phyloP scores from a whole-genome alignment of 345 rosid species.

The Euphorbia pulcherrima region DNA sequence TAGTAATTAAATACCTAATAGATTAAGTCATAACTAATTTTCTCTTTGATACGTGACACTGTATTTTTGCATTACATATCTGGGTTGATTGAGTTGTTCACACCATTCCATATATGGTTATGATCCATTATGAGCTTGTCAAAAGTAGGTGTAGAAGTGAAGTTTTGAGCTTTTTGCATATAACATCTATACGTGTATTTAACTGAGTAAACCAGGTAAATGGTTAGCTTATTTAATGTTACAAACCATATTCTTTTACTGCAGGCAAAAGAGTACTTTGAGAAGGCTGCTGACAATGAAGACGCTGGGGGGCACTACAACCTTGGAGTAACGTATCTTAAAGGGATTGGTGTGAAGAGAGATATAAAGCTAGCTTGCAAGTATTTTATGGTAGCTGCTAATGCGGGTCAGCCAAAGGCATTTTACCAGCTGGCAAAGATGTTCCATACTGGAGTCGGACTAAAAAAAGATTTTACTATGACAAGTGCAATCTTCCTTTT shows the following conservation, averaged over 20 bases:
- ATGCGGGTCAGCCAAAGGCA: constrained; percentile 94
- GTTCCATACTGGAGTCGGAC: constrained; percentile 96
- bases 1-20: too few species aligned
- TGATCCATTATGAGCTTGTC: background rate
- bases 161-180: background rate
- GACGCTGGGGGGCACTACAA: constrained; percentile 92
- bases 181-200: background rate
- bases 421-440: constrained; percentile 95
- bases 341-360: constrained; percentile 83
- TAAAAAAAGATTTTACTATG: constrained; percentile 69
- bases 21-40: too few species aligned
- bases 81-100: background rate
- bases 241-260: constrained; percentile 13
- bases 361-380: constrained; percentile 77
- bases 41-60: background rate
- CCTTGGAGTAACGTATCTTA: constrained; percentile 87
- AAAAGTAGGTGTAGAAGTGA: background rate
- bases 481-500: constrained; percentile 35
- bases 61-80: background rate
- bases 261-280: constrained; percentile 94
- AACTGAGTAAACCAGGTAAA: background rate
- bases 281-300: constrained; percentile 74
- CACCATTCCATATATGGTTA: background rate
- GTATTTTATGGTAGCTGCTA: constrained; percentile 75
- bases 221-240: background rate